Conservation (phyloP, 176 grass and related monocot genomes). For the Musa acuminata region DNA sequence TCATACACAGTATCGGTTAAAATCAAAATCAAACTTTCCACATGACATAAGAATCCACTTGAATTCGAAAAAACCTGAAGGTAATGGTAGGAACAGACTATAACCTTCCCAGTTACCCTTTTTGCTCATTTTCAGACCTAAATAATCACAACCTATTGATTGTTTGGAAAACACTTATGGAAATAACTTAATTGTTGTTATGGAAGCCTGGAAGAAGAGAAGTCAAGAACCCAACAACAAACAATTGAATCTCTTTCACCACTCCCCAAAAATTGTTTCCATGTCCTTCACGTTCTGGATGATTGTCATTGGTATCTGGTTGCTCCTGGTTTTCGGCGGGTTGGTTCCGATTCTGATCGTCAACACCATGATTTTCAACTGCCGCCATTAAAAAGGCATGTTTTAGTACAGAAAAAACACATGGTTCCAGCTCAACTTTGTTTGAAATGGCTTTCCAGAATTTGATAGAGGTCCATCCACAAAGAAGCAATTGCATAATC, state of each 20-base stretch:
- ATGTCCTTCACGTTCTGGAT: conserved; percentile 29
- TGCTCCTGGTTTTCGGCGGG: conserved; percentile 49
- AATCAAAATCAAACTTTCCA: no score
- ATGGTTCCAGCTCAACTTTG: no score
- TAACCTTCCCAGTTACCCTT: no score
- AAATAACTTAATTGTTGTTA: conserved; percentile 51
- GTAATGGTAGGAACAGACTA: no score
- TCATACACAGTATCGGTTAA: no score
- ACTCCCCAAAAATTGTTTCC: conserved; percentile 47
- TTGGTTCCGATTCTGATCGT: conserved; percentile 33
- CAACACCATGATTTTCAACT: conserved; percentile 36
- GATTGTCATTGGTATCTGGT: conserved; percentile 47
- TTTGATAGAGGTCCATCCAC: not conserved
- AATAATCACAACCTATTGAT: no score
- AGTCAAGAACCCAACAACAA: conserved; percentile 69
- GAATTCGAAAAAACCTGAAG: no score
- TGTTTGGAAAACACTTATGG: not conserved
- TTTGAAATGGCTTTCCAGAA: not conserved
- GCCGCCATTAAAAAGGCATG: conserved; percentile 2
- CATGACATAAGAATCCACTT: no score
- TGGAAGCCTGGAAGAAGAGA: conserved; percentile 88
- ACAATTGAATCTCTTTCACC: conserved; percentile 74
- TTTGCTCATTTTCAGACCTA: no score
- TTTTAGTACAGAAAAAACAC: not conserved
- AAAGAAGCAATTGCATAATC: no score